Evolutionary conservation across 768 basidiomycete genomes (phyloP).

Genomic region (Terana coerulea): DNA sequence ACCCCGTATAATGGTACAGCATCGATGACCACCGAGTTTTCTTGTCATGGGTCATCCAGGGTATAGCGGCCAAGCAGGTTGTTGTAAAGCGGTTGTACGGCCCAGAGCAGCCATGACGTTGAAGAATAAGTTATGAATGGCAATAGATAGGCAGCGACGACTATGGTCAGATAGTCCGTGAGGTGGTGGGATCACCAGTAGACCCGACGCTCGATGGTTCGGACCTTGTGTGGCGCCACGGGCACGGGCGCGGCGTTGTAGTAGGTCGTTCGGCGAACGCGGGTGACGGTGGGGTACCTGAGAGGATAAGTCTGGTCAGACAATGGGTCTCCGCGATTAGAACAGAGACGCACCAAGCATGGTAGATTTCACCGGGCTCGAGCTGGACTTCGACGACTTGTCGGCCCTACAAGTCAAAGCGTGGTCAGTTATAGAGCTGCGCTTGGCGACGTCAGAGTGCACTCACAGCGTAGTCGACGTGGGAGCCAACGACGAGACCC

Average conservation of each 20-base stretch:
- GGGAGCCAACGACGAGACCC: slow-evolving; percentile 76
- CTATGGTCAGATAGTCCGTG: neutral
- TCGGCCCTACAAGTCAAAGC: slow-evolving; percentile 52
- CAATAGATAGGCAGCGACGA: neutral
- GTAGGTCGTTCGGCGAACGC: slow-evolving; percentile 69
- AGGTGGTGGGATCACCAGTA: slow-evolving; percentile 56
- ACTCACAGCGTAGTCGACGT: slow-evolving; percentile 65
- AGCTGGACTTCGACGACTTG: slow-evolving; percentile 82
- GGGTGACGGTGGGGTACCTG: slow-evolving; percentile 78
- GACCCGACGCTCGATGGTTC: slow-evolving; percentile 70
- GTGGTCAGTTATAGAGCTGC: neutral
- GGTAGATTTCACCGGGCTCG: slow-evolving; percentile 62
- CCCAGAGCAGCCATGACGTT: neutral
- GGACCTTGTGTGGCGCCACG: slow-evolving; percentile 39
- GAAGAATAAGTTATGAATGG: slow-evolving; percentile 2
- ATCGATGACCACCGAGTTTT: no score
- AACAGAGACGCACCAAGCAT: slow-evolving; percentile 48
- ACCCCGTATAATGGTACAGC: neutral
- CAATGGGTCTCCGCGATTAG: neutral
- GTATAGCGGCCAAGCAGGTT: neutral
- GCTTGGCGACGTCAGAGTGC: slow-evolving; percentile 13
- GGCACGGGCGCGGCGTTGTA: slow-evolving; percentile 45
- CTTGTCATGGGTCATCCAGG: no score
- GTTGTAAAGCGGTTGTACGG: neutral
- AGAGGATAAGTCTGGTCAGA: slow-evolving; percentile 6